Evolutionary conservation across 2,329 filamentous ascomycete genomes (phyloP).

Genomic region (Tolypocladium album): DNA sequence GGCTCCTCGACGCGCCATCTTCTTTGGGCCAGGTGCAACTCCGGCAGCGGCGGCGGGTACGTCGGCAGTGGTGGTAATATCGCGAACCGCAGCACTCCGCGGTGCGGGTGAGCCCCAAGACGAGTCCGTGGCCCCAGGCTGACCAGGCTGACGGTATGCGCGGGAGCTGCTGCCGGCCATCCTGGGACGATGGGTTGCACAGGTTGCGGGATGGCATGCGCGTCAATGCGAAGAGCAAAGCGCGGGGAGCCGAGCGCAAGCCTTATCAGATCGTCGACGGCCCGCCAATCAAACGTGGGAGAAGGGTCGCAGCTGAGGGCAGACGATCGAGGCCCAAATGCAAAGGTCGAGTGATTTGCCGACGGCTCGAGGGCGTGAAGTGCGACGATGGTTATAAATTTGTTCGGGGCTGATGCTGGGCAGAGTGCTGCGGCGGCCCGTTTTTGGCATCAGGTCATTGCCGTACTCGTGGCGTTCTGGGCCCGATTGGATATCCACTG

Average conservation of each 20-base stretch:
- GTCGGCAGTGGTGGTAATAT: background rate
- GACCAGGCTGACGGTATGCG: background rate
- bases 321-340: background rate
- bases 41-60: no score
- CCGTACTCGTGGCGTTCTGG: background rate
- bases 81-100: background rate
- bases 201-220: background rate
- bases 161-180: slow-evolving; percentile 1
- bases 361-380: background rate
- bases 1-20: slow-evolving; percentile 38
- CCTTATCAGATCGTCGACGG: slow-evolving; percentile 2
- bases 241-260: slow-evolving; percentile 1
- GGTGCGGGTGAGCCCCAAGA: background rate
- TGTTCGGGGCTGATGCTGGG: background rate
- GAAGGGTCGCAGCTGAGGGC: no score
- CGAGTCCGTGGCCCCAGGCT: background rate
- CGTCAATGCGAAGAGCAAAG: background rate
- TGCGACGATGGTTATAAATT: background rate
- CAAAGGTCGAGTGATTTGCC: background rate
- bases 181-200: background rate
- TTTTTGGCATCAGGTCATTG: background rate
- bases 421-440: background rate
- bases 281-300: background rate
- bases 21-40: slow-evolving; percentile 23
- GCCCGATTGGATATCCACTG: background rate